A percentile compares a stretch with the other conserved stretches of the same genome.
phyloP scores from a whole-genome alignment of 1,284 basidiomycete species.

The Abortiporus biennis region DNA sequence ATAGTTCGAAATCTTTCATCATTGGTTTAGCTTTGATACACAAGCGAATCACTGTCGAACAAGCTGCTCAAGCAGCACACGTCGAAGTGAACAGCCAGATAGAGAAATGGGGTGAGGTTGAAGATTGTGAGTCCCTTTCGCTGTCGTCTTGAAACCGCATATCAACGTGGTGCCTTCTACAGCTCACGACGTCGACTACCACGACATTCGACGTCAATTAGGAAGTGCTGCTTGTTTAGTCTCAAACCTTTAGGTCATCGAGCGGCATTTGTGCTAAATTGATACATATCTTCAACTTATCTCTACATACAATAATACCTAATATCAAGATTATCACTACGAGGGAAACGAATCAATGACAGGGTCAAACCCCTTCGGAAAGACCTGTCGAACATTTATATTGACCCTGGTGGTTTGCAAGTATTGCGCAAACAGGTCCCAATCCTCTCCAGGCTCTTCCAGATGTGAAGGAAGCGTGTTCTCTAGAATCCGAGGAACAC shows the following conservation, averaged over 20 bases:
- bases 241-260: conserved; percentile 22
- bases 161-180: conserved; percentile 4
- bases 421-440: conserved; percentile 60
- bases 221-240: conserved; percentile 70
- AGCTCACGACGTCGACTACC: conserved; percentile 97
- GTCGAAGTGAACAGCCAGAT: conserved; percentile 97
- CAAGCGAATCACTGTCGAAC: conserved; percentile 71
- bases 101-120: conserved; percentile 96
- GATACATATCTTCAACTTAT: too few relatives aligned
- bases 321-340: too few relatives aligned
- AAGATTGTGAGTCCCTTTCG: conserved; percentile 76
- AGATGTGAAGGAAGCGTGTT: conserved; percentile 68
- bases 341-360: too few relatives aligned
- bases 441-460: conserved; percentile 24
- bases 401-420: conserved; percentile 72
- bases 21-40: conserved; percentile 83
- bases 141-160: conserved; percentile 10
- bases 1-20: conserved; percentile 89
- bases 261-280: too few relatives aligned
- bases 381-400: conserved; percentile 86
- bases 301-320: too few relatives aligned
- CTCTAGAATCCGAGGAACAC: conserved; percentile 85
- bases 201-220: conserved; percentile 85
- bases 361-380: conserved; percentile 64
- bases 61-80: conserved; percentile 81